Evolutionary conservation across 2,329 filamentous ascomycete species (phyloP), one percentile per base, ranked within the genome.

Genomic region (Chaetomium olivaceum): DNA sequence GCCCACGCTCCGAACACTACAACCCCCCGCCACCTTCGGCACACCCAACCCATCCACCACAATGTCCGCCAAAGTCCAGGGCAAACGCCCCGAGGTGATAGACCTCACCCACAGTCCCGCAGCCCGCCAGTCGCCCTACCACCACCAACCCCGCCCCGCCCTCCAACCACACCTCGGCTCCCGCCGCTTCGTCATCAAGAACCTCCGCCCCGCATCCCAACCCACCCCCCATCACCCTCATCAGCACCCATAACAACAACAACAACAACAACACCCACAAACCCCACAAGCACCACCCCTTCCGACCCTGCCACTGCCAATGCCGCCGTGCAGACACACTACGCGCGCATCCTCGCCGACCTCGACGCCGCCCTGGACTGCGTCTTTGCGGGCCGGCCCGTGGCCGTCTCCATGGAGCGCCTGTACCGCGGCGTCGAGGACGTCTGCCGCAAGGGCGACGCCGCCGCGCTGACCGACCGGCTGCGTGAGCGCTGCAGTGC

Each of bases 351-450:
- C 3, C 91, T 90, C 87, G 78, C 80, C 50, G 90, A 96, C 74
- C 82, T 98, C 6, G 87, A 91, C 64, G 82, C 82, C 43, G 92
- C 92, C 1, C 79, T 99, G 61, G 82, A 84, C 12, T 85, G 88
- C 52, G 87, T 98, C 27, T 94, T 98, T 74, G 80, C 81, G 7
- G 85, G 86, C 50, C 78, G 81, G 66, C 85, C 85, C 61, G 86
- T 91, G 1, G 78, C 80, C n/a, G 81, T 86, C 67, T 93, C 93
- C n/a, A 82, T 96, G 46, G 95, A 98, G 77, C 89, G 91, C 71
- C 82, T 99, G 16, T 98, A 97, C 76, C 87, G 92, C 58, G 92
- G 91, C 4, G 92, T 96, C 1, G 95, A 99, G 82, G 93, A 97
- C 75, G 83, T 96, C 12, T 99, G 95, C 76, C 86, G 92, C 61